phyloP scores from a whole-genome alignment of 129 eudicot species.

The Glebionis coronaria region DNA sequence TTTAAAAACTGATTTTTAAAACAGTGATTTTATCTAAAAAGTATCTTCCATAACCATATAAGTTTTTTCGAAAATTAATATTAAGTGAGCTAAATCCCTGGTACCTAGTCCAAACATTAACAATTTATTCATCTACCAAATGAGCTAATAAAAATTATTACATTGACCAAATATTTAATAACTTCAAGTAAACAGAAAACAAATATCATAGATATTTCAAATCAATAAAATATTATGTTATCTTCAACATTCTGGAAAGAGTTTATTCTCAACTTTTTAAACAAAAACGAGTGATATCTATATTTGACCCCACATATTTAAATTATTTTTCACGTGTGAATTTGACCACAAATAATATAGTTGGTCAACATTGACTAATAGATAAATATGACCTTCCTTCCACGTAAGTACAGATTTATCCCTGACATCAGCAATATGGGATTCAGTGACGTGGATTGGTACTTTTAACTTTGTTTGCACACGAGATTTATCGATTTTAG shows the following conservation, averaged over 20 bases:
- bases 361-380: neutral
- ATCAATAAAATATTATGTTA: neutral
- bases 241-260: slow-evolving; percentile 9
- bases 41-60: too few relatives aligned
- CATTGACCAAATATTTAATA: neutral
- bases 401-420: slow-evolving; percentile 4
- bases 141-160: too few relatives aligned
- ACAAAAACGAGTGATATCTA: neutral
- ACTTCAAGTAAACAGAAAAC: too few relatives aligned
- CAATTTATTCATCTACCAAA: too few relatives aligned
- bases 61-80: too few relatives aligned
- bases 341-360: neutral
- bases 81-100: too few relatives aligned
- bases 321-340: slow-evolving; percentile 11
- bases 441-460: slow-evolving; percentile 5
- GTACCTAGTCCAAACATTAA: too few relatives aligned
- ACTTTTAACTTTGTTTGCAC: too few relatives aligned
- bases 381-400: neutral
- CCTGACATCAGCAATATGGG: slow-evolving; percentile 7
- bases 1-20: too few relatives aligned
- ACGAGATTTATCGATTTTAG: too few relatives aligned
- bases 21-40: too few relatives aligned
- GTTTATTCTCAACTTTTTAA: neutral
- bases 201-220: too few relatives aligned
- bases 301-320: neutral